These are phyloP conservation scores for Oldenlandia corymbosa DNA, from an alignment of 257 asterid species.

Conservation along the genomic window DNA sequence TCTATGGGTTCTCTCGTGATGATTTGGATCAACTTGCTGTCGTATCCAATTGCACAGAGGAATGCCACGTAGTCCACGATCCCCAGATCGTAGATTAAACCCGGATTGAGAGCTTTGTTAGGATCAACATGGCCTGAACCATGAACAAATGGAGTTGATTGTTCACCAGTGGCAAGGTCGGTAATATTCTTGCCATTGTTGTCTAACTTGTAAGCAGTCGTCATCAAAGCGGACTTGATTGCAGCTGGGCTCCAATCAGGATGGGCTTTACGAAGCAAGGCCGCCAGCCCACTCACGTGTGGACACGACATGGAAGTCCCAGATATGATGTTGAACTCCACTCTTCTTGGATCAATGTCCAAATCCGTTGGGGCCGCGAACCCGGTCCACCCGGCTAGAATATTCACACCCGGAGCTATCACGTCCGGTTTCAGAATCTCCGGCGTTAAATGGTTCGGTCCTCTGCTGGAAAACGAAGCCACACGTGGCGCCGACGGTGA, in stretches of 20 bases:
- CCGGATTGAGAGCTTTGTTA: conserved; percentile 71
- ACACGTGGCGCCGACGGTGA: conserved; percentile 80
- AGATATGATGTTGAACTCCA: conserved; percentile 76
- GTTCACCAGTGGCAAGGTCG: conserved; percentile 71
- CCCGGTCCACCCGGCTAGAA: conserved; percentile 93
- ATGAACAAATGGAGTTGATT: conserved; percentile 53
- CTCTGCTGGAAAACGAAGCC: conserved; percentile 92
- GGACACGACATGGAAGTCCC: conserved; percentile 98
- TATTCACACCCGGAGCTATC: conserved; percentile 87
- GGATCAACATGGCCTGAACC: conserved; percentile 95
- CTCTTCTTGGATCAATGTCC: conserved; percentile 62
- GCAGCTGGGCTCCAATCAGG: conserved; percentile 79
- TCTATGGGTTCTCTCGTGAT: conserved; percentile 43
- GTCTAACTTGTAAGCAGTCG: conserved; percentile 69
- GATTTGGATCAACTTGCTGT: conserved; percentile 31
- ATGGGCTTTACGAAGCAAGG: conserved; percentile 59
- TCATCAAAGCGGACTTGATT: conserved; percentile 82
- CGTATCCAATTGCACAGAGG: conserved; percentile 68
- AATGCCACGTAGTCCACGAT: conserved; percentile 54
- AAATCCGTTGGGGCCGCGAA: conserved; percentile 59
- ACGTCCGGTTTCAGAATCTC: conserved; percentile 94
- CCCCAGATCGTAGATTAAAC: conserved; percentile 60
- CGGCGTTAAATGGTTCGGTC: conserved; percentile 72
- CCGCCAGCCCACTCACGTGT: conserved; percentile 90
- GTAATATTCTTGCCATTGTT: conserved; percentile 47